These are phyloP conservation scores for Phialophora chinensis DNA, from an alignment of 2,329 filamentous ascomycete genomes.

Conservation along the genomic window DNA sequence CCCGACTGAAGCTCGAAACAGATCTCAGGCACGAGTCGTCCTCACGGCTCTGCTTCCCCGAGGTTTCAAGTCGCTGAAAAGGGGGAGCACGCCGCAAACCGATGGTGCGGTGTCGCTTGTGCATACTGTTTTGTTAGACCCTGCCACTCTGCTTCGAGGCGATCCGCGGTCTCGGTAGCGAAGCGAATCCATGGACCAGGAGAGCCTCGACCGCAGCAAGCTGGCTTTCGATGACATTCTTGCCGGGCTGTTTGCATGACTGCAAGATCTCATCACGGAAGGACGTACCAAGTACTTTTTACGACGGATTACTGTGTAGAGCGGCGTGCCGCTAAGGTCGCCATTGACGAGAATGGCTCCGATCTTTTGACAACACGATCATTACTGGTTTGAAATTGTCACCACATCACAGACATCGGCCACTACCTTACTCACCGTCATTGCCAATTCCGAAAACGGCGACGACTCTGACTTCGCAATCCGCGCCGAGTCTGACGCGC, in stretches of 20 bases:
- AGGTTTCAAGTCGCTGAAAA: background rate
- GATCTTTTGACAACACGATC: background rate
- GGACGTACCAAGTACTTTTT: background rate
- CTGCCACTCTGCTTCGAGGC: constrained; percentile 7
- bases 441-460: background rate
- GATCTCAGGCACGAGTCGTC: background rate
- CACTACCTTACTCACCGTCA: background rate
- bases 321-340: background rate
- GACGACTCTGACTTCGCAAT: background rate
- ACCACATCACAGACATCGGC: background rate
- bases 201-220: background rate
- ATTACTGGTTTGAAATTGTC: background rate
- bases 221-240: background rate
- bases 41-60: background rate
- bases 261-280: constrained; percentile 1
- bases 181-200: constrained; percentile 6
- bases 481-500: background rate
- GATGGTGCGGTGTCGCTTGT: background rate
- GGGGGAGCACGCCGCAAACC: background rate
- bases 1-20: background rate
- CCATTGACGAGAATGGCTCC: background rate
- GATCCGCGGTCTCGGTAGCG: constrained; percentile 8
- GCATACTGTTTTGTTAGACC: constrained; percentile 1
- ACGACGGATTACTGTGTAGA: background rate
- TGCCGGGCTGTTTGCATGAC: background rate